Evolutionary conservation across 441 rosid genomes (phyloP), one percentile per base, ranked within the genome.

Genomic region (Cnidoscolus chayamansa): DNA sequence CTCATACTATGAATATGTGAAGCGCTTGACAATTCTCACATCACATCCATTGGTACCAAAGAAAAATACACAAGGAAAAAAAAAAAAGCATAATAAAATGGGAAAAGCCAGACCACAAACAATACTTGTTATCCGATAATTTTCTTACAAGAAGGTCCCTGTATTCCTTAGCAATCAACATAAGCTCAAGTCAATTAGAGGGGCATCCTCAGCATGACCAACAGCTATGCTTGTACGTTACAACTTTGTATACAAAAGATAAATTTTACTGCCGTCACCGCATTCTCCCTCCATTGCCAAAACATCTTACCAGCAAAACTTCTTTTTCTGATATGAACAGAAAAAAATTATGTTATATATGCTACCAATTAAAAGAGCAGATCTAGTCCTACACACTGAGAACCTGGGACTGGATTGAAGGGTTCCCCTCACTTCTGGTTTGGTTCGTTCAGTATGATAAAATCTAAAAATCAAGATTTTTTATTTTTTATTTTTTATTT

Each of bases 231-330:
- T 40, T 47, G 70, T 6, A 51, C 47, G 78, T 67, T 63, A 63
- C 54, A 40, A 43, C 59, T 8, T 70, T 50, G 48, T 19, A 32
- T 47, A 19, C 45, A 63, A 57, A 63, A 13, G 11, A 19, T 16
- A 32, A 10, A 50, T 40, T 35, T 20, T 17, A 40, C 51, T 45
- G 51, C 71, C 48, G 40, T 71, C 49, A 56, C 31, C 67, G 58
- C 0, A 19, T n/a, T 31, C 55, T 56, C 67, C 30, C 74, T 58
- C 80, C 72, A 35, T 56, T 56, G n/a, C 76, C 50, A 40, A 72
- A 58, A 67, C 70, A 63, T 31, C 68, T 72, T 76, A 90, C 86
- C 86, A 86, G 89, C 92, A 90, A 67, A 83, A 81, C 82, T 75
- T 86, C 85, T 86, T 90, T 74, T 90, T 88, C 91, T 90, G 84